Base-by-base conservation (phyloP, 2,329 filamentous ascomycete genomes). In the Aspergillus persii region DNA sequence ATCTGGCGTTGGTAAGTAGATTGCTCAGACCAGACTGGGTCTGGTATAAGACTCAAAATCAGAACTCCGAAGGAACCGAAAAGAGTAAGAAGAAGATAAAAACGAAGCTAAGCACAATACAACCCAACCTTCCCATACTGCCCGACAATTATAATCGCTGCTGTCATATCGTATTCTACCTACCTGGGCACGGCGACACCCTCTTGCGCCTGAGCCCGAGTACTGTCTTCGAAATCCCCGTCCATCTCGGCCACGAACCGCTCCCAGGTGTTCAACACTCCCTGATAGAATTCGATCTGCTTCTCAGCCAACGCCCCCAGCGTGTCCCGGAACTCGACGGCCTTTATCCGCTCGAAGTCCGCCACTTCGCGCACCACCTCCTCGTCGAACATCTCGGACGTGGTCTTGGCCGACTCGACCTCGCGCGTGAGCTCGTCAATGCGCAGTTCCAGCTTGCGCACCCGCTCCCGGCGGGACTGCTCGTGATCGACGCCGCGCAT, bases 281-380 rank as follows among this genome's bases (percentile, higher is more conserved):
- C 85, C 58, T 86, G 86, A 74, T 96, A 99, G 75, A 97, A 98
- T 9, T 87, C 85, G 46, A 96, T 86, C 74, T 99, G 92, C 18
- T 91, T 87, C 70, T 94, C 89, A 0, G 94, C 92, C 52, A 99
- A 77, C 2, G 86, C 87, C 2, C 91, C 92, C 53, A 99, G 83
- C 67, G 95, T 93, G 64, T 89, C 85, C 74, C 91, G 91, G 77
- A 99, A 96, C 81, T 99, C 94, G 47, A 91, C 82, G 44, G 91
- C 87, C 81, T 99, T 99, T 82, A 98, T 98, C 58, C 93, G 86
- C 79, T 99, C 95, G 77, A 99, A 99, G 72, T 97, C 93, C 23
- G 85, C 84, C 0, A 97, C 91, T 75, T 99, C 95, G 69, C 91
- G 89, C 48, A 98, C 89, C 1, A 97, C 94, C 77, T 97, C 92